These are phyloP conservation scores for Hordeum marinum DNA, from an alignment of 176 grass and related monocot species.

Conservation along the genomic window DNA sequence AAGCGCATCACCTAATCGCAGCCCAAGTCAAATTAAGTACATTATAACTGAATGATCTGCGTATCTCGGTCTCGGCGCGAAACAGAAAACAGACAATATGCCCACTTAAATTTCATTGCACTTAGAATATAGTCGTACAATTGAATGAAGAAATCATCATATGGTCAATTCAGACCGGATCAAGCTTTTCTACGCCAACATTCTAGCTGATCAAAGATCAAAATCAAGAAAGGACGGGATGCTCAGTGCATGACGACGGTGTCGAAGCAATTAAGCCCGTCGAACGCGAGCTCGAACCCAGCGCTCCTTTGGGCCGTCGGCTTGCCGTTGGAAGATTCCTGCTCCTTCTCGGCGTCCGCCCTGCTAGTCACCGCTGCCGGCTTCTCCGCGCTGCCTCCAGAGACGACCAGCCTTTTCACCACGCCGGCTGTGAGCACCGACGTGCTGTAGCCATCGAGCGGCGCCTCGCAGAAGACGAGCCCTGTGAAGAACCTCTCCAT, in stretches of 20 bases:
- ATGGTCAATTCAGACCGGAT: too few species aligned
- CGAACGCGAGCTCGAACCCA: not conserved
- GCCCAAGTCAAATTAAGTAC: too few species aligned
- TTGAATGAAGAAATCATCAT: too few species aligned
- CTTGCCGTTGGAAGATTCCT: not conserved
- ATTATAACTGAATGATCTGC: too few species aligned
- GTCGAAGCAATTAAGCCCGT: conserved; percentile 20
- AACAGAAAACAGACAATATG: too few species aligned
- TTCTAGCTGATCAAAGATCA: not conserved
- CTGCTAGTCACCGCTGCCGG: not conserved
- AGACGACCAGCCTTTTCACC: not conserved
- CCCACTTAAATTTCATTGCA: too few species aligned
- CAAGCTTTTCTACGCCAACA: too few species aligned
- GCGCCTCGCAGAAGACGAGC: conserved; percentile 25
- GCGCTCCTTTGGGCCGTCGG: not conserved
- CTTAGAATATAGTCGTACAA: too few species aligned
- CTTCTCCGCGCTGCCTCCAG: not conserved
- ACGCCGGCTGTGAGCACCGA: not conserved
- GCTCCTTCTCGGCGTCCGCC: not conserved
- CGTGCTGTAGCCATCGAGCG: not conserved
- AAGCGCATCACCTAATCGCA: too few species aligned
- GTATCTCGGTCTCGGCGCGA: too few species aligned
- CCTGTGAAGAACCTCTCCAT: conserved; percentile 10
- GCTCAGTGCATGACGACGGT: not conserved
- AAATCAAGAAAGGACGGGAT: not conserved